Evolutionary conservation across 2,329 filamentous ascomycete species (phyloP), one percentile per base, ranked within the genome.

Genomic region (Tolypocladium ophioglossoides): DNA sequence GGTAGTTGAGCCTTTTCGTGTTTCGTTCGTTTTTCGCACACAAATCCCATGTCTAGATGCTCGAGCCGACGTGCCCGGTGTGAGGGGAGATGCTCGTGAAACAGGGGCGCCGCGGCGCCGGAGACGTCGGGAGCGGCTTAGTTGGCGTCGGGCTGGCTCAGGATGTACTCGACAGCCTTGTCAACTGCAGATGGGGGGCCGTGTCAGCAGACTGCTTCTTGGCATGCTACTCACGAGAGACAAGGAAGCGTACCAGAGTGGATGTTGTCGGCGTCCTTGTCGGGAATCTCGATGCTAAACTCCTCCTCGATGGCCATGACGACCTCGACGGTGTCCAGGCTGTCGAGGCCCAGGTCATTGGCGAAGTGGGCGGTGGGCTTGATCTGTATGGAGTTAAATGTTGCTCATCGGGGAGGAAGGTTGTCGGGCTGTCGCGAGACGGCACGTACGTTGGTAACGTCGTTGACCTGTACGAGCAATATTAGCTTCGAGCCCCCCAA

Each of bases 281-380:
- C 91, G 64, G 91, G 91, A 67, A 96, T 96, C 82, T 96, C 91
- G 72, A 96, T 94, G 86, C 90, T 83, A 69, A 85, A 84, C 67
- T 85, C 78, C 76, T 99, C 94, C 83, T 99, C 94, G 75, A 99
- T 97, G 62, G 94, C 94, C 94, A 99, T 99, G 66, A 99, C 94
- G 63, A 99, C 94, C 81, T 99, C 94, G 60, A 99, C 94, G 60
- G 94, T 96, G 74, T 99, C 94, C 73, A 99, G 83, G 76, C 88
- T 95, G 79, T 99, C 94, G 67, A 99, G 80, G 62, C 91, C 94
- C 60, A 99, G 87, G 76, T 99, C 92, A 73, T 96, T 97, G 70
- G 90, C 82, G 77, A 99, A 99, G 82, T 97, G 91, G 56, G 92
- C 86, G 53, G 78, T 79, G 59, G 83, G 76, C 67, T 85, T 89